These are phyloP conservation scores for Apostasia ramifera DNA, from an alignment of 106 monocot genomes.

Conservation along the genomic window DNA sequence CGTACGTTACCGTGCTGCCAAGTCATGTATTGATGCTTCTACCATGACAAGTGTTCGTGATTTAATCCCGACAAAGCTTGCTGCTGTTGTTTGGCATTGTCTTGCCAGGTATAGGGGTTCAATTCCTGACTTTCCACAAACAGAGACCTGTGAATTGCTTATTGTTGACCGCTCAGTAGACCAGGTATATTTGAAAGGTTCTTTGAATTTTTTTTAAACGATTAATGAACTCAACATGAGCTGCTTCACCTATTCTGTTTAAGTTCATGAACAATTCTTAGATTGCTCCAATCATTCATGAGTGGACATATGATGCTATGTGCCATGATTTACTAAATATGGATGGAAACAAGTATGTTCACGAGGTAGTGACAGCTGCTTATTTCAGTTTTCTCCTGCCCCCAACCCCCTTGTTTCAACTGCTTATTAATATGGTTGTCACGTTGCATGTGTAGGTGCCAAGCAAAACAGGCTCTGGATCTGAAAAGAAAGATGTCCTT, in stretches of 20 bases:
- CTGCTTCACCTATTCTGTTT: not conserved
- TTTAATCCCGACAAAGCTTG: constrained; percentile 91
- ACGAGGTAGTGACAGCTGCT: constrained; percentile 45
- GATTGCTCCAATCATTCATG: constrained; percentile 98
- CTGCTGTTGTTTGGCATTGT: constrained; percentile 82
- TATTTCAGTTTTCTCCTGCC: constrained; percentile 3
- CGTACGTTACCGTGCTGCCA: constrained; percentile 91
- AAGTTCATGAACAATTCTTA: constrained; percentile 10
- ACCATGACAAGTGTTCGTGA: constrained; percentile 84
- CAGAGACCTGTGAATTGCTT: constrained; percentile 91
- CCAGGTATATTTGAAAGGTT: constrained; percentile 42
- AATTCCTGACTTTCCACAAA: constrained; percentile 77
- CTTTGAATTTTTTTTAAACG: not conserved
- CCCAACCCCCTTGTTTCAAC: not conserved
- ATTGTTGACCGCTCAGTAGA: constrained; percentile 91
- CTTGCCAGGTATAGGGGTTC: constrained; percentile 59
- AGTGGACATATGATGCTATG: constrained; percentile 99
- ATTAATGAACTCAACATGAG: constrained; percentile 1
- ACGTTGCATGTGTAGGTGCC: constrained; percentile 36
- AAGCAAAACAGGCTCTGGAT: constrained; percentile 51
- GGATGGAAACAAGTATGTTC: constrained; percentile 96
- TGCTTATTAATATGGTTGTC: constrained; percentile 3
- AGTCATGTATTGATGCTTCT: constrained; percentile 68
- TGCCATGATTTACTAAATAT: constrained; percentile 92
- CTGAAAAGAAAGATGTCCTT: constrained; percentile 98